Conservation (phyloP, 2,329 filamentous ascomycete species). For the Trichoderma arundinaceum region DNA sequence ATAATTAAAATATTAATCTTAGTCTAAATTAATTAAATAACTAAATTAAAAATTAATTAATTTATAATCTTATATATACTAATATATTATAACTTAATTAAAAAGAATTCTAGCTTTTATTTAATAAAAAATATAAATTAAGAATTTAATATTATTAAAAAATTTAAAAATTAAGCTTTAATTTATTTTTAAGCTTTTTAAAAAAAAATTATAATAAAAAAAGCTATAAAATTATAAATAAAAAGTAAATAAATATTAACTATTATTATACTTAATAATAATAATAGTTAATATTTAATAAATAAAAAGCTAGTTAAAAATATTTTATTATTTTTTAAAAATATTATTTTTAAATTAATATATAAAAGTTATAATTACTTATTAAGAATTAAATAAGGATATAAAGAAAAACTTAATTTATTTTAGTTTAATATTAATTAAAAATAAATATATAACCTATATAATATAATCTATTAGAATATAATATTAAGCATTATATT, state of each 20-base stretch:
- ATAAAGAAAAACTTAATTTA: no score
- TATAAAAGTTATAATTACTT: not conserved
- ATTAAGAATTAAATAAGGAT: no score
- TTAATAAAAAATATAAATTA: not conserved
- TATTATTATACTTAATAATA: not conserved
- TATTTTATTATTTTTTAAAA: not conserved
- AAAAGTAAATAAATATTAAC: not conserved
- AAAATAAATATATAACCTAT: no score
- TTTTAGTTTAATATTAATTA: no score
- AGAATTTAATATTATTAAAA: not conserved
- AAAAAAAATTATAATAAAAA: constrained; percentile 26
- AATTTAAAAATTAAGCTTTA: not conserved
- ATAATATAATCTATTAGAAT: no score
- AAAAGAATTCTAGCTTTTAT: no score
- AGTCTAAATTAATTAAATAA: no score
- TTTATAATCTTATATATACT: not conserved
- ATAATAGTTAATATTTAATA: not conserved
- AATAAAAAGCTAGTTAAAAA: not conserved
- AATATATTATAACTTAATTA: not conserved
- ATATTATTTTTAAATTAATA: not conserved
- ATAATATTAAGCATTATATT: no score
- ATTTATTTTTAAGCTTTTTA: not conserved
- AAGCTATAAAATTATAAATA: not conserved
- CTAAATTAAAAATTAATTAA: not conserved
- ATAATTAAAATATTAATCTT: no score